Base-by-base conservation (phyloP, 2,329 filamentous ascomycete genomes). In the Allantophomopsis cytisporea region DNA sequence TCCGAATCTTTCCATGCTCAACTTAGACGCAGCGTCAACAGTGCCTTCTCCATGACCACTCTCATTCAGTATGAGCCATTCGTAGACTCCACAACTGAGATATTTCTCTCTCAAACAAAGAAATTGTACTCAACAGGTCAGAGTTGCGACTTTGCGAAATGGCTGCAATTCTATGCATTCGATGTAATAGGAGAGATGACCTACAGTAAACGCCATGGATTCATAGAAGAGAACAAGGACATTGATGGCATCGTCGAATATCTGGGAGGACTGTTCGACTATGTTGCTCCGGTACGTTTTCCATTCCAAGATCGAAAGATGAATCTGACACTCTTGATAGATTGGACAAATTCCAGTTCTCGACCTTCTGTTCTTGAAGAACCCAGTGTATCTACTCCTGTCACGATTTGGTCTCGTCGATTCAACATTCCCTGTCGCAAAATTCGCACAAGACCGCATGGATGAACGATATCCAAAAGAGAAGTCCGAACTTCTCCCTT, bases 121-220 rank as follows among this genome's bases (percentile, higher is more conserved):
- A 60, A 63, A 2, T 52, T 78, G 3, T 80, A 67, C 46, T 67
- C 63, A n/a, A 52, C 45, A 2, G 43, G 43, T 8, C 23, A 37
- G 2, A 56, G 59, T 17, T 83, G 77, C 50, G 72, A 83, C 51
- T 80, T 85, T 41, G 73, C 75, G 2, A 64, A 67, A 41, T 87
- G 83, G 83, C 61, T 88, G 41, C 83, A 88, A 51, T 87, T 78
- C 54, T 87, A 83, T 48, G 83, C 83, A 0, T 88, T 88, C 50
- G 83, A 88, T 52, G 82, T 87, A 12, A 86, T 86, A 45, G 81
- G 81, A 5, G 77, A 83, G 44, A 72, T 87, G 50, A 86, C 81
- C 0, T 87, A 83, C 60, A 77, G 74, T 54, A 83, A 83, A 54
- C 68, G 80, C 0, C 70, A 86, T 42, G 83, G 83, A 0, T 88